These are phyloP conservation scores for Helichrysum umbraculigerum DNA, from an alignment of 129 eudicot genomes.

Conservation along the genomic window DNA sequence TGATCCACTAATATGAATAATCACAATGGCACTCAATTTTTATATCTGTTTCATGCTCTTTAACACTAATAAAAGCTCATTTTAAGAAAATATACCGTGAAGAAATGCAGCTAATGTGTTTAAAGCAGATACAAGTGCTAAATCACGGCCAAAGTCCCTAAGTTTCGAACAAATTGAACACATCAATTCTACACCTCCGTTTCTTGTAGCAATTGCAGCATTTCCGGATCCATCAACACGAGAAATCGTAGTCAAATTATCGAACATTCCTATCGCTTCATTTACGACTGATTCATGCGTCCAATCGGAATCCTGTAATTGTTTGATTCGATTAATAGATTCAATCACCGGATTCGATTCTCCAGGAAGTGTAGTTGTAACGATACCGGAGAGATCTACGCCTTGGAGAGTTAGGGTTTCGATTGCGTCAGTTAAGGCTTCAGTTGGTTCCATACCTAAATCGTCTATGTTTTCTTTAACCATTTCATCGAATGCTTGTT, in stretches of 20 bases:
- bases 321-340: constrained; percentile 49
- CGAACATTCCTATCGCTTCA: constrained; percentile 41
- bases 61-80: not conserved
- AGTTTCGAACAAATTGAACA: constrained; percentile 46
- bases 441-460: constrained; percentile 76
- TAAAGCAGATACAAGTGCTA: constrained; percentile 44
- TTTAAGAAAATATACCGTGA: constrained; percentile 47
- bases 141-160: constrained; percentile 13
- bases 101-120: constrained; percentile 59
- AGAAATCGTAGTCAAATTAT: constrained; percentile 28
- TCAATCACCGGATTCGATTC: constrained; percentile 73
- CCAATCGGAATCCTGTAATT: constrained; percentile 28
- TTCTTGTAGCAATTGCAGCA: constrained; percentile 71
- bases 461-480: constrained; percentile 80
- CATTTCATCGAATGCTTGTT: constrained; percentile 86
- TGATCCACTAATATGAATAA: not conserved
- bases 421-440: constrained; percentile 85
- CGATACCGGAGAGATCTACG: constrained; percentile 92
- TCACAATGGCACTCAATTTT: not conserved
- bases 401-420: constrained; percentile 90
- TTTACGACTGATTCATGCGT: constrained; percentile 27
- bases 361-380: constrained; percentile 64
- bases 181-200: constrained; percentile 72
- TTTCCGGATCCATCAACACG: constrained; percentile 38
- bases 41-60: not conserved